These are phyloP conservation scores for Cladosporium sp. DNA, from an alignment of 2,329 filamentous ascomycete species.

Conservation along the genomic window DNA sequence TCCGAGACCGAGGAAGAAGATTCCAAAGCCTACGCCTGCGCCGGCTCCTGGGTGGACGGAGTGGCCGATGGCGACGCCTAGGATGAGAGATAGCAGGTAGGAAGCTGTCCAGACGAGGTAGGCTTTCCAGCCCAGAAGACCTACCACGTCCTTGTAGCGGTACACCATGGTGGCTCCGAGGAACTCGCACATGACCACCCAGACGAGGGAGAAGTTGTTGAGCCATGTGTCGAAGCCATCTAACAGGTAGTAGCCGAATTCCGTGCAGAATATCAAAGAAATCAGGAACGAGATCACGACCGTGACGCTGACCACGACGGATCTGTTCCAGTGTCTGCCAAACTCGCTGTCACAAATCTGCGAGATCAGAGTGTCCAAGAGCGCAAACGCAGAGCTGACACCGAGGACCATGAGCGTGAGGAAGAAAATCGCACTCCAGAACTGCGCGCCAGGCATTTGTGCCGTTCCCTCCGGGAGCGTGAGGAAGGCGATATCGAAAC, in stretches of 20 bases:
- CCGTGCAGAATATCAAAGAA: constrained; percentile 58
- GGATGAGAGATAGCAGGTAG: constrained; percentile 54
- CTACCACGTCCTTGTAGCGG: constrained; percentile 51
- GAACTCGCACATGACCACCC: constrained; percentile 56
- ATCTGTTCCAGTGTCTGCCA: constrained; percentile 14
- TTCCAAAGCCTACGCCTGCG: constrained; percentile 51
- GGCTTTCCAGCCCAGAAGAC: constrained; percentile 46
- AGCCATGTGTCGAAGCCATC: constrained; percentile 58
- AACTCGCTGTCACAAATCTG: constrained; percentile 19
- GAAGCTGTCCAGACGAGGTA: constrained; percentile 51
- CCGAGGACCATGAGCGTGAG: constrained; percentile 58
- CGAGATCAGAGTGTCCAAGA: constrained; percentile 55
- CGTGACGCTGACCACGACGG: constrained; percentile 40
- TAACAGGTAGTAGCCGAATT: constrained; percentile 58
- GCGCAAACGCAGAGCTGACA: constrained; percentile 47
- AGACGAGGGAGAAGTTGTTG: constrained; percentile 56
- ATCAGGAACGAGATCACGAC: constrained; percentile 54
- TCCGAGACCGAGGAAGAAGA: constrained; percentile 48
- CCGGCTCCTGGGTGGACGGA: constrained; percentile 29
- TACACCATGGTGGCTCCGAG: constrained; percentile 55
- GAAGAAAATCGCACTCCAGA: constrained; percentile 59
- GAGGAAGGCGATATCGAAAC: constrained; percentile 59
- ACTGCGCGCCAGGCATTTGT: constrained; percentile 58
- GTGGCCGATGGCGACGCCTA: constrained; percentile 55
- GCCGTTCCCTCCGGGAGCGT: constrained; percentile 58